Base-by-base conservation (phyloP, 1,284 basidiomycete species). In the Fomitopsis betulina region DNA sequence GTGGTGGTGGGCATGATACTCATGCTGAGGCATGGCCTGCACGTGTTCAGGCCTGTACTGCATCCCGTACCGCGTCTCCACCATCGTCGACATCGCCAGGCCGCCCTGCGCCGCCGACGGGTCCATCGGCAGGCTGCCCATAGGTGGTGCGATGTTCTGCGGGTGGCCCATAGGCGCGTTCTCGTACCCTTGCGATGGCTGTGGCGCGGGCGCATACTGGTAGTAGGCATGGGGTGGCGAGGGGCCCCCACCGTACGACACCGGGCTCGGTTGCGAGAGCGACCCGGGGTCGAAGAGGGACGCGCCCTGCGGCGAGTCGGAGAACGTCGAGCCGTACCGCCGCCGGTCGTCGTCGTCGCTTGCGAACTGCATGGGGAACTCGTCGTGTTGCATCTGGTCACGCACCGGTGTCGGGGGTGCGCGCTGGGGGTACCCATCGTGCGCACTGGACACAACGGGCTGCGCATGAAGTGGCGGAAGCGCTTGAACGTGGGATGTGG, bases 311-410 rank as follows among this genome's bases (percentile, higher is more conserved):
- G 66, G 63, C 25, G 66, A 64, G 50, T 65, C 65, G 43, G 60
- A 63, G 55, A 56, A 64, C 40, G 58, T 54, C 15, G 45, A 60
- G 58, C 63, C 63, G 61, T 60, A 67, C 55, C 66, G 53, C 38
- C 63, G 55, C 45, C 64, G 57, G 40, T 65, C 65, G n/a, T 53
- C 47, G 37, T 63, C 63, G 45, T 65, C 64, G 15, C 60, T 56
- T 30, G 64, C 58, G 55, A 65, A 68, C 55, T 62, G 63, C 63
- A 68, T 64, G 8, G n/a, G 23, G 55, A 62, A 66, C 37, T 68
- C 66, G 17, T 67, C 65, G 30, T 58, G 62, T 23, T 30, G 58
- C 50, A 56, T 53, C 2, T 40, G 53, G 27, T 58, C 58, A 9
- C 52, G 60, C 49, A 51, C 32, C 8, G 33, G 23, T 42, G 63